Conservation (phyloP, 805 yeast genomes). For the Yarrowia bubula region DNA sequence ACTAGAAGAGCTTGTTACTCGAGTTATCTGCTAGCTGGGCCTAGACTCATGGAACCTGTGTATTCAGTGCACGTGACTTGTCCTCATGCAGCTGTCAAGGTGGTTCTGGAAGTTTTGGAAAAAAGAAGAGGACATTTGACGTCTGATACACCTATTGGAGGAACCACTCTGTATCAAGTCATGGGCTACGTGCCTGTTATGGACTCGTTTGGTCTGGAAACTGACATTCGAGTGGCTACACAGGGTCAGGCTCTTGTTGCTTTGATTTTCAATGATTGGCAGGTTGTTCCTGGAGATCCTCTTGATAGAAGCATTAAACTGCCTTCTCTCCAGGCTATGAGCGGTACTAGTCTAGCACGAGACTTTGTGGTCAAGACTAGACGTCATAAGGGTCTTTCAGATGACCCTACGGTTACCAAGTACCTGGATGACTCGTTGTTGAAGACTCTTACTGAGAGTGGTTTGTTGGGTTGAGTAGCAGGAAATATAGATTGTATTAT, state of each 20-base stretch:
- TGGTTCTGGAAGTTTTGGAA: conserved; percentile 51
- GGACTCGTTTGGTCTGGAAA: conserved; percentile 85
- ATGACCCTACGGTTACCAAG: conserved; percentile 64
- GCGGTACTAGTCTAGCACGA: conserved; percentile 66
- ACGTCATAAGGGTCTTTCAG: conserved; percentile 77
- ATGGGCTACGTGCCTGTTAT: conserved; percentile 77
- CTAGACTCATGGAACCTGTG: conserved; percentile 78
- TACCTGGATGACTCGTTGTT: conserved; percentile 65
- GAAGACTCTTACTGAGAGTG: conserved; percentile 52
- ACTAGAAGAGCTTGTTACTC: conserved; percentile 80
- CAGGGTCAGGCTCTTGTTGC: conserved; percentile 76
- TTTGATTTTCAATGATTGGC: conserved; percentile 68
- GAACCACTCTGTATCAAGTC: conserved; percentile 63
- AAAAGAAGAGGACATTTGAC: conserved; percentile 69
- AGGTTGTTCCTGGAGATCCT: conserved; percentile 87
- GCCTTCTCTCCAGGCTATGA: conserved; percentile 75
- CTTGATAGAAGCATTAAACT: conserved; percentile 62
- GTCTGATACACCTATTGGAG: conserved; percentile 56
- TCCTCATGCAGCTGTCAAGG: conserved; percentile 47
- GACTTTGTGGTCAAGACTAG: conserved; percentile 90
- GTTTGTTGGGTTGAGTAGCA: conserved; percentile 42
- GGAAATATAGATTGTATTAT: conserved; percentile 12
- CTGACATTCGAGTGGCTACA: conserved; percentile 75
- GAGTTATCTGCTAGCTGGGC: conserved; percentile 73
- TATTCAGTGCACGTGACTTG: conserved; percentile 62